Base-by-base conservation (phyloP, 2,329 filamentous ascomycete genomes). In the Biscogniauxia mediterranea region DNA sequence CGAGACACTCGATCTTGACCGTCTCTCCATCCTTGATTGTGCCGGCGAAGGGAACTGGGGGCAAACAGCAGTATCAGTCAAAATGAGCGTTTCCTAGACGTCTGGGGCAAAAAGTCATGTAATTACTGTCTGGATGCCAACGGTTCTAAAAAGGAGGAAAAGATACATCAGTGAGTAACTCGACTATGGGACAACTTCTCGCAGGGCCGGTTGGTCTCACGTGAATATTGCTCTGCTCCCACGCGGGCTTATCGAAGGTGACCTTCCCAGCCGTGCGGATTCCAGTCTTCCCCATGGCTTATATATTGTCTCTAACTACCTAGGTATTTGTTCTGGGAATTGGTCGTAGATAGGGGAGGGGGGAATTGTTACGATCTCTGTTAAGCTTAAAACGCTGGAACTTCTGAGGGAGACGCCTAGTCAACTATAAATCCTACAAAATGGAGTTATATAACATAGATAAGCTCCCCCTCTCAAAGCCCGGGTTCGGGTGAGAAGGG, bases 1-100 rank as follows among this genome's bases (percentile, higher is more conserved):
- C 92, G 7, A 95, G 81, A 71, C 93, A 97, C 80, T 97, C 92
- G 66, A 97, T 96, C 77, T 96, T 96, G 67, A 97, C 93, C 0
- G 91, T 91, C 77, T 97, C 93, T 28, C 89, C 89, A 71, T 93
- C 88, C 69, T 90, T 88, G 70, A 97, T 92, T 1, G 83, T 86
- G 32, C 82, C 90, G 56, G 82, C 83, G 59, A 84, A 86, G 0
- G 93, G 93, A 56, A 96, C 91, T 95, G 63, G 3, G 46, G 56
- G 23, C 23, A 23, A 23, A n/a, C n/a, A 23, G 23, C 23, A 49
- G 51, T 32, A 49, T 58, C 51, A 55, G 56, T 61, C 5, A 56
- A 57, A 26, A 46, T 17, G 46, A n/a, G 15, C 5, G 1, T 20
- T 59, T 21, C 19, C 58, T 26, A 11, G 51, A 32, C 28, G 11